Conservation (phyloP, 306 rosid genomes). For the Lupinus albus region DNA sequence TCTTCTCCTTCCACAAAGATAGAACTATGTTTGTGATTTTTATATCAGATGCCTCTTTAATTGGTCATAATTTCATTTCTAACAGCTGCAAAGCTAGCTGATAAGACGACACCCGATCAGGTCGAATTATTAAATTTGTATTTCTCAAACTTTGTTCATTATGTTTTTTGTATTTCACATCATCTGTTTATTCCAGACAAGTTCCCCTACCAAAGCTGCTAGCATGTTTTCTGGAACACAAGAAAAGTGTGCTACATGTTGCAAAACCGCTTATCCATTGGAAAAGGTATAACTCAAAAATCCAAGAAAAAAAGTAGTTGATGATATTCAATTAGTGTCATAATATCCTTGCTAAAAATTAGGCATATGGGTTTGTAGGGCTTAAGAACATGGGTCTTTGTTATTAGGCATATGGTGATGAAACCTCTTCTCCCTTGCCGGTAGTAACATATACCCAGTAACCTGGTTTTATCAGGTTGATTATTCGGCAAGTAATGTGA, state of each 20-base stretch:
- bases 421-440: constrained; percentile 27
- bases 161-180: constrained; percentile 26
- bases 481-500: background rate
- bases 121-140: constrained; percentile 49
- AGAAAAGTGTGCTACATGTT: constrained; percentile 92
- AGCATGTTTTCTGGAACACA: constrained; percentile 96
- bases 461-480: background rate
- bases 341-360: constrained; percentile 7
- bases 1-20: constrained; percentile 16
- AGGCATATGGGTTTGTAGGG: constrained; percentile 10
- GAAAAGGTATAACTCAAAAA: constrained; percentile 69
- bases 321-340: constrained; percentile 1
- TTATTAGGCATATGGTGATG: background rate
- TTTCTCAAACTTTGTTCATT: constrained; percentile 28
- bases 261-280: constrained; percentile 89
- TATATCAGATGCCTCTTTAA: constrained; percentile 41
- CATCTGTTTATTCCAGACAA: constrained; percentile 65
- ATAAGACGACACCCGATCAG: constrained; percentile 77
- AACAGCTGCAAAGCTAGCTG: constrained; percentile 88
- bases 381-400: background rate
- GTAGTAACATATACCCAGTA: background rate
- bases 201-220: constrained; percentile 94
- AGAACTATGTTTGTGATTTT: constrained; percentile 31
- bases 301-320: background rate
- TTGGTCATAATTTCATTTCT: constrained; percentile 46